Conservation (phyloP, 2,329 filamentous ascomycete species). For the Celoporthe dispersa region DNA sequence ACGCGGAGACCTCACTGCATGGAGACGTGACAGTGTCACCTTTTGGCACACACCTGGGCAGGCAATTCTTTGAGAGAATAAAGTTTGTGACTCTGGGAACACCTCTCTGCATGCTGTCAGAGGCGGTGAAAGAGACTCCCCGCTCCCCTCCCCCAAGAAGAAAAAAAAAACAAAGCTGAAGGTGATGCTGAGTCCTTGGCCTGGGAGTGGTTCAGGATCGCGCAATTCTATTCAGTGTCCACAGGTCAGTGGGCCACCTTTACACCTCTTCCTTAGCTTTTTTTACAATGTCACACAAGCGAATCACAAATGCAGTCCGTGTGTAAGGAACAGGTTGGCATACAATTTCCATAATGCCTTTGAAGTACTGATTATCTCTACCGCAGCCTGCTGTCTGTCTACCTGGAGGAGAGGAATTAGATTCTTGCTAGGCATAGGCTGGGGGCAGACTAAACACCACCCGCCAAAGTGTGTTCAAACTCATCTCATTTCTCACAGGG, state of each 20-base stretch:
- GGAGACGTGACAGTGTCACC: not conserved
- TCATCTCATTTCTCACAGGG: not conserved
- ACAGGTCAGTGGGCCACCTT: too few relatives aligned
- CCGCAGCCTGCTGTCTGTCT: not conserved
- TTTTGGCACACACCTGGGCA: not conserved
- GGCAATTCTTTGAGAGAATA: not conserved
- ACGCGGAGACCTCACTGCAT: not conserved
- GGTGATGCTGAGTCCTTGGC: not conserved
- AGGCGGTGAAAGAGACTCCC: not conserved
- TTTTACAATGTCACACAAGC: not conserved
- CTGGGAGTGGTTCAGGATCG: not conserved
- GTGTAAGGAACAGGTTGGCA: not conserved
- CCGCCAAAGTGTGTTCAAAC: not conserved
- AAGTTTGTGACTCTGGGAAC: too few relatives aligned
- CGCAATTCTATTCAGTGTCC: not conserved
- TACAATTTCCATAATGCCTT: not conserved
- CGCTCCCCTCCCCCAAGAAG: too few relatives aligned
- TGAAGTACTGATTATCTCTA: not conserved
- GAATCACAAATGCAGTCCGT: not conserved
- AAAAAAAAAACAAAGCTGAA: not conserved
- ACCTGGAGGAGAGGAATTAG: not conserved
- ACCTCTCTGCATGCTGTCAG: not conserved
- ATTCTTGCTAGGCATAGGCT: not conserved
- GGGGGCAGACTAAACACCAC: not conserved
- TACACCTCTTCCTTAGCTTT: too few relatives aligned